Evolutionary conservation across 2,329 filamentous ascomycete species (phyloP).

Genomic region (Beauveria sp.): DNA sequence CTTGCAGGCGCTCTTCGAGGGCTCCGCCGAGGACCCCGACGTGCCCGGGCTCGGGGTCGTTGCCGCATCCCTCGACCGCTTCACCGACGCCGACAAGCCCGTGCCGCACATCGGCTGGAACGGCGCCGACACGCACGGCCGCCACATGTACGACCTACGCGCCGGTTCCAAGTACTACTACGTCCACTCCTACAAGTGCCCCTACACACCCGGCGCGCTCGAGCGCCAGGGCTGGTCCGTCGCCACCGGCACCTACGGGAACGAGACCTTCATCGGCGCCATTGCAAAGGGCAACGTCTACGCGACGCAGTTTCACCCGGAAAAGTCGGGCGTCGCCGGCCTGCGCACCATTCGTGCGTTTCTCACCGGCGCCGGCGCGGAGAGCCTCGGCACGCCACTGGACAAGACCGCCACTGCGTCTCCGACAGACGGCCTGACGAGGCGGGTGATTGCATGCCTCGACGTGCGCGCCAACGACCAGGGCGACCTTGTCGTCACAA

Average conservation of each 20-base stretch:
- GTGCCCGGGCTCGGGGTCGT: slow-evolving; percentile 72
- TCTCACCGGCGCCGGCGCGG: slow-evolving; percentile 60
- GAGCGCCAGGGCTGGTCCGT: slow-evolving; percentile 83
- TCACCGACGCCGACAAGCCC: slow-evolving; percentile 70
- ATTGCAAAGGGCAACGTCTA: slow-evolving; percentile 79
- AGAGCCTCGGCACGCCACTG: slow-evolving; percentile 34
- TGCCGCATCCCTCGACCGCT: slow-evolving; percentile 62
- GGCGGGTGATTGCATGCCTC: slow-evolving; percentile 88
- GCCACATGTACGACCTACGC: slow-evolving; percentile 65
- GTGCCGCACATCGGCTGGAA: slow-evolving; percentile 99
- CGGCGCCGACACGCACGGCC: slow-evolving; percentile 60
- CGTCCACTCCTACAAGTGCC: slow-evolving; percentile 87
- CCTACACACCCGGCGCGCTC: slow-evolving; percentile 64
- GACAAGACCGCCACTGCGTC: not conserved
- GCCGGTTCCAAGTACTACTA: slow-evolving; percentile 96
- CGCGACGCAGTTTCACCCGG: slow-evolving; percentile 93
- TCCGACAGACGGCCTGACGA: slow-evolving; percentile 65
- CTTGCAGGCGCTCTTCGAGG: slow-evolving; percentile 80
- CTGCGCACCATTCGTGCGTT: slow-evolving; percentile 80
- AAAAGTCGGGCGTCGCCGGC: slow-evolving; percentile 90
- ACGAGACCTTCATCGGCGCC: slow-evolving; percentile 86
- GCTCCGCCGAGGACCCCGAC: slow-evolving; percentile 68
- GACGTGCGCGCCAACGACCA: slow-evolving; percentile 92
- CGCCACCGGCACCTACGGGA: slow-evolving; percentile 82
- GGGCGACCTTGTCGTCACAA: slow-evolving; percentile 93